Percentiles rank a stretch among this genome's conserved stretches.
Evolutionary conservation across 345 rosid species (phyloP).

Genomic region (Microcos paniculata): DNA sequence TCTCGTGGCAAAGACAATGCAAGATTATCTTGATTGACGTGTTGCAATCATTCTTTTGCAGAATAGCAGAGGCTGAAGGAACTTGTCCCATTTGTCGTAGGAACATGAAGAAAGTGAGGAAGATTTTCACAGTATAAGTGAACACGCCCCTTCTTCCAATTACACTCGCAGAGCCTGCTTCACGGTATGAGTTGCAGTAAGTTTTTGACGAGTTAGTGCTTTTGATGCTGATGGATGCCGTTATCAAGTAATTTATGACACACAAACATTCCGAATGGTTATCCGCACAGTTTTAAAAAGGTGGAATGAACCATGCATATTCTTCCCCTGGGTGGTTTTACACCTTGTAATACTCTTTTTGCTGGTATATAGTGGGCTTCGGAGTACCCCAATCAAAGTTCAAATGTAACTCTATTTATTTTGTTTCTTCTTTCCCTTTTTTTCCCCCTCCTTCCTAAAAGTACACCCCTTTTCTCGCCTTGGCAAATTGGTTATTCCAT

Average conservation of each 20-base stretch:
- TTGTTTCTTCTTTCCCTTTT: too few relatives aligned
- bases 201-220: not conserved
- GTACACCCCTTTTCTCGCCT: too few relatives aligned
- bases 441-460: too few relatives aligned
- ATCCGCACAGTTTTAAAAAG: not conserved
- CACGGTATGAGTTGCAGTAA: conserved; percentile 10
- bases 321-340: conserved; percentile 3
- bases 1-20: not conserved
- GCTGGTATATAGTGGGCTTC: not conserved
- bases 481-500: too few relatives aligned
- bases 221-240: not conserved
- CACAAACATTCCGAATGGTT: not conserved
- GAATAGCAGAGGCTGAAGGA: conserved; percentile 81
- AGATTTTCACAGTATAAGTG: conserved; percentile 68
- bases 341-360: not conserved
- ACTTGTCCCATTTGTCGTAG: conserved; percentile 83
- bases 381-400: not conserved
- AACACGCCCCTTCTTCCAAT: not conserved
- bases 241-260: not conserved
- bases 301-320: conserved; percentile 19
- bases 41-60: conserved; percentile 31
- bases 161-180: not conserved
- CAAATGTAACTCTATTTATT: not conserved
- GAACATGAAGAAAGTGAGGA: conserved; percentile 88
- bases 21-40: not conserved